Base-by-base conservation (phyloP, 2,329 filamentous ascomycete species). In the Aureobasidium sp. region DNA sequence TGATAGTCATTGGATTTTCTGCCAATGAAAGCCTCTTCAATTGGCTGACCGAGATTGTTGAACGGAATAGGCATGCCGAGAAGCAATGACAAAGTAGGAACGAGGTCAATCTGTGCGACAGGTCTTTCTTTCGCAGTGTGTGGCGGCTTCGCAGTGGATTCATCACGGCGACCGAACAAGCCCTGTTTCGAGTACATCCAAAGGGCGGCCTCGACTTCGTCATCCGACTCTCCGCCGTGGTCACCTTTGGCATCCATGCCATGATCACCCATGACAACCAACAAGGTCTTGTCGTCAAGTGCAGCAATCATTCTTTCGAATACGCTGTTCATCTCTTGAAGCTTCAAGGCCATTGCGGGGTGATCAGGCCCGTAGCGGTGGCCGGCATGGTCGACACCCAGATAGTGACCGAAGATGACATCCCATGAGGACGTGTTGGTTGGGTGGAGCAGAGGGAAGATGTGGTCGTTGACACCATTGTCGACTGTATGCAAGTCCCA, bases 221-320 rank as follows among this genome's bases (percentile, higher is more conserved):
- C 91, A 67, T 97, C 90, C 36, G 93, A 97, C 77, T 99, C 94
- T 60, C 94, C 94, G n/a, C 94, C 94, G 71, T 99, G 94, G 67
- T 99, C 94, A 21, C 94, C 94, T 77, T 99, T 97, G 64, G 84
- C 80, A 73, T 99, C 94, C 94, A 99, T 99, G 11, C 94, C 94
- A 71, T 99, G 94, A 72, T 99, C 94, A n/a, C 94, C 94, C 91
- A 99, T 96, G 14, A 99, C 89, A 25, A 99, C 85, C 39, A 99
- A 78, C 27, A 99, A 78, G 0, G 94, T 99, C 61, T 90, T 79
- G 59, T 97, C 88, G 68, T 96, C 93, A 21, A 99, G 78, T 3
- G 78, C 78, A 0, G 82, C 79, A 3, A 89, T 85, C 59, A 97
- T 79, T 30, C 87, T 81, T 47, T 85, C 83, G 62, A 97, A 80